Evolutionary conservation across 306 rosid genomes (phyloP).

Genomic region (Rosa persica): DNA sequence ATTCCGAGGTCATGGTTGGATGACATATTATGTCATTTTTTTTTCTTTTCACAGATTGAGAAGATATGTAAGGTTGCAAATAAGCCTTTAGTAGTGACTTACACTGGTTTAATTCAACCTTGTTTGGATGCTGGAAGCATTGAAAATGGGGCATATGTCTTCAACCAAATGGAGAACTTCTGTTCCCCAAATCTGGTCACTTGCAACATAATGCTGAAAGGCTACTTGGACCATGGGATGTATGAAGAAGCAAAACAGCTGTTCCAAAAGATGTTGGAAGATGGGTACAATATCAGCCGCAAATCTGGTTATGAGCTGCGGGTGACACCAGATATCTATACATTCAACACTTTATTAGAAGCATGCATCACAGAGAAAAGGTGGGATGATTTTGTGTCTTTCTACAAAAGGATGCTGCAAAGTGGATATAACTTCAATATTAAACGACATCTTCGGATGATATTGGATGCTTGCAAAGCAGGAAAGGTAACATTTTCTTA

Average conservation of each 20-base stretch:
- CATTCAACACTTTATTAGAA: constrained; percentile 80
- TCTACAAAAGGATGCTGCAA: constrained; percentile 62
- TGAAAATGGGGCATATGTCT: constrained; percentile 62
- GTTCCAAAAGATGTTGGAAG: constrained; percentile 63
- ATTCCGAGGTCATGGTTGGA: constrained; percentile 10
- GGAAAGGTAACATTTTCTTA: constrained; percentile 63
- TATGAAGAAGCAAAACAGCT: constrained; percentile 67
- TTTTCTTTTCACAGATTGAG: constrained; percentile 62
- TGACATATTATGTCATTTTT: constrained; percentile 21
- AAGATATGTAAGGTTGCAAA: constrained; percentile 91
- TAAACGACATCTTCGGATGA: constrained; percentile 85
- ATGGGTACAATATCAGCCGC: constrained; percentile 33
- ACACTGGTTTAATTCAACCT: constrained; percentile 92
- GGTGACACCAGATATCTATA: constrained; percentile 75
- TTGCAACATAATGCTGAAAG: constrained; percentile 78
- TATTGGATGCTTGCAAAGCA: constrained; percentile 68
- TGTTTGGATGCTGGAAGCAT: constrained; percentile 67
- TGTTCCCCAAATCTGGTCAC: constrained; percentile 92
- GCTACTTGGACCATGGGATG: constrained; percentile 67
- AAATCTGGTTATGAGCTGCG: constrained; percentile 45
- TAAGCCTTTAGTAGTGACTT: constrained; percentile 93
- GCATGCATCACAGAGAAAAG: constrained; percentile 55
- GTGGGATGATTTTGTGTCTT: constrained; percentile 70
- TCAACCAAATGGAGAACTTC: constrained; percentile 66
- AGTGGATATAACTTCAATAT: constrained; percentile 75